Conservation (phyloP, 192 early-diverging fungal genomes). For the Phlyctochytrium arcticum region DNA sequence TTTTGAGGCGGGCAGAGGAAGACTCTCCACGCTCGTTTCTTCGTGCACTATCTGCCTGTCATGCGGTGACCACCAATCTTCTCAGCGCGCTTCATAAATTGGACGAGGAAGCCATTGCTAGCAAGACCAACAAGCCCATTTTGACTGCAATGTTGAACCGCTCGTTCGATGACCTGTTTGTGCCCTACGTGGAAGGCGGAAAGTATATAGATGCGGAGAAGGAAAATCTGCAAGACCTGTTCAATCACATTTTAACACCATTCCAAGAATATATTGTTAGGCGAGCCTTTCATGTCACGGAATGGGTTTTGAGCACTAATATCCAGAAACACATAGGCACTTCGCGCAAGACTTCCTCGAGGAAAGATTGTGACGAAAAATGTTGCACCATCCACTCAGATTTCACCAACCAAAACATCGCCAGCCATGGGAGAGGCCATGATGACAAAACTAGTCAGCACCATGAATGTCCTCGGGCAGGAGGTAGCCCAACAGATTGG, state of each 20-base stretch:
- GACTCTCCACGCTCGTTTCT: constrained; percentile 78
- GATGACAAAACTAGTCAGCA: constrained; percentile 19
- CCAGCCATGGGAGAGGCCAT: constrained; percentile 19
- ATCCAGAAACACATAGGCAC: not conserved
- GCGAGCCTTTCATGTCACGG: not conserved
- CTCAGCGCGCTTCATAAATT: constrained; percentile 76
- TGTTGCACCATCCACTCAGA: not conserved
- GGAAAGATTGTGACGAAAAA: constrained; percentile 13
- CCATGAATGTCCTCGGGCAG: constrained; percentile 20
- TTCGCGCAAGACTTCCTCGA: constrained; percentile 8
- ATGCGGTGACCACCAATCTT: constrained; percentile 67
- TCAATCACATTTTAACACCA: constrained; percentile 31
- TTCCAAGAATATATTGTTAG: constrained; percentile 35
- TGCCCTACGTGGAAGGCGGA: constrained; percentile 85
- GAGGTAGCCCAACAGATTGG: constrained; percentile 17
- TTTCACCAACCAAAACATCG: constrained; percentile 16
- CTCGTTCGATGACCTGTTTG: constrained; percentile 91
- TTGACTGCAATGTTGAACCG: constrained; percentile 76
- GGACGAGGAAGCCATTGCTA: constrained; percentile 56
- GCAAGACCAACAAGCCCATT: constrained; percentile 42
- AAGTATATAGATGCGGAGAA: constrained; percentile 82
- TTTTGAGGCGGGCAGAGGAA: constrained; percentile 66
- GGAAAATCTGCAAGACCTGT: constrained; percentile 63
- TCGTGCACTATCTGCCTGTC: constrained; percentile 60
- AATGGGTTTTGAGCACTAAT: not conserved